Evolutionary conservation across 768 basidiomycete genomes (phyloP).

Genomic region (Mrakia blollopis): DNA sequence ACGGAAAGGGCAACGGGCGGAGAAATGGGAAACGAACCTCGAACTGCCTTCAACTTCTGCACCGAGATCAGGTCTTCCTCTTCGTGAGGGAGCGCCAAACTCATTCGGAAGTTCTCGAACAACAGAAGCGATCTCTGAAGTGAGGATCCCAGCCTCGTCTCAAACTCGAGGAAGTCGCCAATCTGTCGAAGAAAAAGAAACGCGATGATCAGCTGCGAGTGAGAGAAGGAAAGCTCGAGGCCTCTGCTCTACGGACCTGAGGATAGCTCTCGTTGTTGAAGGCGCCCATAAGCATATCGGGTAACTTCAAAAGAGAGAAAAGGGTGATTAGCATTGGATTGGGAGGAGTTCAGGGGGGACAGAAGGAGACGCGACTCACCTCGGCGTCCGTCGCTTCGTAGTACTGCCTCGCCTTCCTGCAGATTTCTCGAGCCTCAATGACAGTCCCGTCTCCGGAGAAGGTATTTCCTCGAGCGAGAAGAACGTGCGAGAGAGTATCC

Average conservation of each 20-base stretch:
- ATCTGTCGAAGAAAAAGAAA: conserved; percentile 51
- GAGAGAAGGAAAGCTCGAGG: not conserved
- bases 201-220: conserved; percentile 4
- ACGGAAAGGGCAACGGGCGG: not conserved
- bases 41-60: conserved; percentile 63
- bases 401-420: not conserved
- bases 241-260: conserved; percentile 50
- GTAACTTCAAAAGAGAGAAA: conserved; percentile 51
- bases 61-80: conserved; percentile 77
- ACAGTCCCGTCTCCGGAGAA: conserved; percentile 45
- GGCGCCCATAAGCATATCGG: conserved; percentile 73
- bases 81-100: conserved; percentile 64
- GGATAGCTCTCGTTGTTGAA: conserved; percentile 78
- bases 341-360: too few species aligned
- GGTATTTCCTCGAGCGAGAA: conserved; percentile 68
- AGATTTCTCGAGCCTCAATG: not conserved
- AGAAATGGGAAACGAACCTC: not conserved
- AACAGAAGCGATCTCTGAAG: conserved; percentile 51
- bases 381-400: conserved; percentile 2
- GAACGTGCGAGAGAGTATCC: conserved; percentile 80
- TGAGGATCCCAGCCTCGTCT: conserved; percentile 56
- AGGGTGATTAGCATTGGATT: not conserved
- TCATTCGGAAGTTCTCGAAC: conserved; percentile 79
- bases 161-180: conserved; percentile 75
- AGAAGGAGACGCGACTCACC: not conserved